Percentiles rank a stretch among this genome's conserved stretches.
Evolutionary conservation across 805 yeast genomes (phyloP).

Genomic region (Blastobotrys muscicola): DNA sequence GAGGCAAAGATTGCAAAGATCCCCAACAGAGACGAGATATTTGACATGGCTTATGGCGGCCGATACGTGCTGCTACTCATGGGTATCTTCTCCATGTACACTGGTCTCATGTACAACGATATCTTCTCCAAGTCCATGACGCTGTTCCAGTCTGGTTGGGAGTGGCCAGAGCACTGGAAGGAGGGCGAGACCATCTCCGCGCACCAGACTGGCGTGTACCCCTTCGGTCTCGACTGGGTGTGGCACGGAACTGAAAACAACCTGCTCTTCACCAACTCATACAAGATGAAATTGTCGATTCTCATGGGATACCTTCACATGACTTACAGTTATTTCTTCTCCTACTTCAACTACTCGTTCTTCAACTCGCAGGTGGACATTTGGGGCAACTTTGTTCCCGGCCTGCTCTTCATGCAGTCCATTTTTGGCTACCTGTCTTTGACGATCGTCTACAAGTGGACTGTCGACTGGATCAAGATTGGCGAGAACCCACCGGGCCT

Average conservation of each 20-base stretch:
- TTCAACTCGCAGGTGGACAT: conserved; percentile 71
- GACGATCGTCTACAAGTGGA: conserved; percentile 88
- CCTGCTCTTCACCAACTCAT: conserved; percentile 83
- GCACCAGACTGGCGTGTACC: conserved; percentile 55
- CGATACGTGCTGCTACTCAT: conserved; percentile 82
- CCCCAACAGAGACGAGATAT: conserved; percentile 74
- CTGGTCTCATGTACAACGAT: conserved; percentile 92
- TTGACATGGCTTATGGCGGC: conserved; percentile 93
- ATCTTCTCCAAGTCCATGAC: conserved; percentile 86
- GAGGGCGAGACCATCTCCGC: conserved; percentile 66
- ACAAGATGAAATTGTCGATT: conserved; percentile 93
- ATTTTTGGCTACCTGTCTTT: conserved; percentile 88
- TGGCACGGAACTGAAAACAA: conserved; percentile 98
- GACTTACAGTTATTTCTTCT: conserved; percentile 81
- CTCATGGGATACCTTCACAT: conserved; percentile 92
- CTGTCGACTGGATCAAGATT: conserved; percentile 77
- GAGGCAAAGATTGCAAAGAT: conserved; percentile 60
- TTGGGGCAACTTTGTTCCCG: conserved; percentile 89
- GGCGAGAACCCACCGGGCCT: conserved; percentile 83
- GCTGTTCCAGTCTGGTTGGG: conserved; percentile 83
- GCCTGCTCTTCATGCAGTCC: conserved; percentile 89
- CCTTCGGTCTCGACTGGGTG: conserved; percentile 81
- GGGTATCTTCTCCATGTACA: conserved; percentile 94
- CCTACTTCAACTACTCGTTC: conserved; percentile 67
- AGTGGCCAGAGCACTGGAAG: conserved; percentile 71